Evolutionary conservation across 2,329 filamentous ascomycete genomes (phyloP).

Genomic region (Fusarium beomiforme): DNA sequence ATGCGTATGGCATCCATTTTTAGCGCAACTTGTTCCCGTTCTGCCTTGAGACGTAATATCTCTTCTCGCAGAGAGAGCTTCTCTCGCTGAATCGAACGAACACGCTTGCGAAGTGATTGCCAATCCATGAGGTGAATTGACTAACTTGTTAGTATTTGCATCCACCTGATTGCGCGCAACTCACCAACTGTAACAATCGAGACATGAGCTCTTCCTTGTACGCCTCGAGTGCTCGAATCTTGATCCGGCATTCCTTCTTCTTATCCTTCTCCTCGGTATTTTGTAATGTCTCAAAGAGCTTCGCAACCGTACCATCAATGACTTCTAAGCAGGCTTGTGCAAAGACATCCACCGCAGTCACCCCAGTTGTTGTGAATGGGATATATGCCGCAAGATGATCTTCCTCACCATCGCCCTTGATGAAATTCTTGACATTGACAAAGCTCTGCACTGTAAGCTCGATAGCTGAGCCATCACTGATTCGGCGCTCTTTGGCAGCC

Average conservation of each 20-base stretch:
- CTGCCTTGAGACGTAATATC: conserved; percentile 66
- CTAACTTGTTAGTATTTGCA: conserved; percentile 45
- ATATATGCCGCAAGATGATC: conserved; percentile 62
- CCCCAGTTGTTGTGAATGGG: conserved; percentile 64
- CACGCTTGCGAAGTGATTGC: conserved; percentile 65
- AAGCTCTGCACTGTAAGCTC: conserved; percentile 71
- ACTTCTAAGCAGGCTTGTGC: conserved; percentile 70
- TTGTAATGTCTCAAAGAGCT: conserved; percentile 54
- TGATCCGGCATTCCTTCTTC: conserved; percentile 65
- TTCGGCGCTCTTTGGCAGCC: conserved; percentile 32
- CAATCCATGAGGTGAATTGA: conserved; percentile 69
- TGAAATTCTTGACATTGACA: conserved; percentile 56
- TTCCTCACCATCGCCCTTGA: conserved; percentile 51
- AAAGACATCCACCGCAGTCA: conserved; percentile 71
- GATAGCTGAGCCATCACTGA: conserved; percentile 49
- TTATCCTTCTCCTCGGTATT: conserved; percentile 56
- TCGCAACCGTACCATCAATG: conserved; percentile 60
- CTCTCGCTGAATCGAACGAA: conserved; percentile 66
- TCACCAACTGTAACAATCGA: conserved; percentile 67
- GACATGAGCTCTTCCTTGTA: conserved; percentile 67
- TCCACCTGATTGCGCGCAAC: conserved; percentile 33
- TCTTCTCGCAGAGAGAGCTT: conserved; percentile 67
- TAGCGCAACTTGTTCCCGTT: conserved; percentile 70
- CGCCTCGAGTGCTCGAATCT: conserved; percentile 65
- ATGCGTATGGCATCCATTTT: conserved; percentile 71